phyloP scores from a whole-genome alignment of 2,329 filamentous ascomycete species.

The Drechslera avenae region DNA sequence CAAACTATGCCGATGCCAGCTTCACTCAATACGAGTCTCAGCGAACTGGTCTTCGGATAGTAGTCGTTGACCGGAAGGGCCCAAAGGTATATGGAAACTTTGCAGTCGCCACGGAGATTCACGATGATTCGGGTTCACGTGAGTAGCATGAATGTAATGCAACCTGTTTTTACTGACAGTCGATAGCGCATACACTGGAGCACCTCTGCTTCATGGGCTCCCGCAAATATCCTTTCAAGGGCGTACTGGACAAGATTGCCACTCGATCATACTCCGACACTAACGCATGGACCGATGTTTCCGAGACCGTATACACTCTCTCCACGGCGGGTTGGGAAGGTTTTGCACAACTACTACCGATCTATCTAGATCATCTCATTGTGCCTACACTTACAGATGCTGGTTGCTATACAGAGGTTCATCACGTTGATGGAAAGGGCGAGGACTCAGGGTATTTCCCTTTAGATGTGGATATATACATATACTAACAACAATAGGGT shows the following conservation, averaged over 20 bases:
- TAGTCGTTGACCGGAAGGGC: conserved; percentile 88
- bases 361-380: conserved; percentile 94
- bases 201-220: conserved; percentile 71
- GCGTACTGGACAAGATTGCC: conserved; percentile 90
- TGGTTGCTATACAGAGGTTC: conserved; percentile 92
- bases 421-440: conserved; percentile 90
- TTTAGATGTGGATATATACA: not conserved
- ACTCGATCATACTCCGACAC: conserved; percentile 91
- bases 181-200: conserved; percentile 56
- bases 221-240: conserved; percentile 91
- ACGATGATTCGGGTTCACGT: conserved; percentile 91
- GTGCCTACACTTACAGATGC: conserved; percentile 91
- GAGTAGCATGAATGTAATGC: conserved; percentile 12
- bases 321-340: conserved; percentile 97
- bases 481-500: conserved; percentile 58
- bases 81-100: conserved; percentile 94
- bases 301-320: conserved; percentile 94
- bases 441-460: conserved; percentile 75
- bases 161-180: conserved; percentile 7
- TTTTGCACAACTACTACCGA: conserved; percentile 89
- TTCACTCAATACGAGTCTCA: conserved; percentile 97
- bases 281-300: conserved; percentile 96
- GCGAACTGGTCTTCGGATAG: conserved; percentile 90
- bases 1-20: conserved; percentile 84
- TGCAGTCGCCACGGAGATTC: conserved; percentile 92